Conservation (phyloP, 2,329 filamentous ascomycete species). For the Metarhizium sp. region DNA sequence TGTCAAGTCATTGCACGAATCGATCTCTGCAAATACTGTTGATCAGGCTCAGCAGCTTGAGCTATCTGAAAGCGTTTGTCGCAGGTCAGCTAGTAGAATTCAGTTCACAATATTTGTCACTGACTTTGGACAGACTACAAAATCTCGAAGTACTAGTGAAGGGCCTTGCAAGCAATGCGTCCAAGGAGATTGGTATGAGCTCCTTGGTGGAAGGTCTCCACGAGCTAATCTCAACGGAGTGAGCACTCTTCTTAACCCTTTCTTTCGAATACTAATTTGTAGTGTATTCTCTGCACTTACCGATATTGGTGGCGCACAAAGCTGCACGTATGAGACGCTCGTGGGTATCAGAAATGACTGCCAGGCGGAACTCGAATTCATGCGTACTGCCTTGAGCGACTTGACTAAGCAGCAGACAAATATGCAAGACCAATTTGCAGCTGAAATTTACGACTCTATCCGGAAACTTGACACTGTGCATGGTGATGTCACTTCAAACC, state of each 20-base stretch:
- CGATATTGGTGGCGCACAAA: constrained; percentile 2
- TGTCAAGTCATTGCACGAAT: background rate
- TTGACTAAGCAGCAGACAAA: constrained; percentile 7
- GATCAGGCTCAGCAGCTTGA: background rate
- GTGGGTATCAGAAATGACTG: constrained; percentile 3
- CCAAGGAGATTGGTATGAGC: background rate
- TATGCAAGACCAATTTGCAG: constrained; percentile 5
- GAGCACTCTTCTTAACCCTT: background rate
- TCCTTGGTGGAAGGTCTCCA: constrained; percentile 1
- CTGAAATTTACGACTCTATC: background rate
- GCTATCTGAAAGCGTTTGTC: background rate
- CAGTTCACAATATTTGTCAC: background rate
- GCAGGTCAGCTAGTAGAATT: background rate
- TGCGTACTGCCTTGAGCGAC: constrained; percentile 1
- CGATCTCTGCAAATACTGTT: background rate
- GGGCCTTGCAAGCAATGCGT: background rate
- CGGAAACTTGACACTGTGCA: background rate
- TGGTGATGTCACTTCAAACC: background rate
- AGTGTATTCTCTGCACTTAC: constrained; percentile 5
- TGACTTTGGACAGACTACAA: constrained; percentile 3
- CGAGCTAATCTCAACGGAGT: constrained; percentile 3
- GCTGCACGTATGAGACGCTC: constrained; percentile 2
- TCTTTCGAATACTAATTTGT: background rate
- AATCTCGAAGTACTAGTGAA: constrained; percentile 2
- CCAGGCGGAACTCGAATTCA: background rate